Base-by-base conservation (phyloP, 2,329 filamentous ascomycete species). In the Chaetomiaceae sp. region DNA sequence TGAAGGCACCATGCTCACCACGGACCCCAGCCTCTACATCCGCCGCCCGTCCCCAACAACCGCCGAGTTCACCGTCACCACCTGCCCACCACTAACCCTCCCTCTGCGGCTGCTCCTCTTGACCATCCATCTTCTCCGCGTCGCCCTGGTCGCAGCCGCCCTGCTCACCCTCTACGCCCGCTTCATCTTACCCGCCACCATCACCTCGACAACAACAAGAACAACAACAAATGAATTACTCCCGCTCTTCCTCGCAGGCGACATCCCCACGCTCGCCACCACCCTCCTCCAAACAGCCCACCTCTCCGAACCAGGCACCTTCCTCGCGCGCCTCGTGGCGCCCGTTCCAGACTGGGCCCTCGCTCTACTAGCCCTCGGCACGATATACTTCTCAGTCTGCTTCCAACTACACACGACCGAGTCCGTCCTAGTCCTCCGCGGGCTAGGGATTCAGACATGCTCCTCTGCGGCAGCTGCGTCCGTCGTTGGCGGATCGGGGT, bases 31-130 rank as follows among this genome's bases (percentile, higher is more conserved):
- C 61, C 81, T 89, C 47, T 78, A 75, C 62, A 79, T 80, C 56
- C 79, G 83, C 60, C 81, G 83, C 20, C 88, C 89, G 46, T 91
- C 94, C 22, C 86, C 89, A 43, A 95, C 91, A 3, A 96, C 94
- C n/a, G 85, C 89, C 67, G 87, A 89, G 61, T 97, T 92, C 77
- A 95, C 88, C 27, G 89, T 96, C 52, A 94, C 91, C 33, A 96
- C 91, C 54, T 82, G 84, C 40, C 83, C 88, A 1, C 71, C 74
- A 0, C 67, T 72, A 4, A 79, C 78, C 0, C 56, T 79, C 15
- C 63, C 77, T 2, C 70, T 79, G 6, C 77, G 74, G 37, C 69
- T 77, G 47, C 56, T 68, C 40, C 59, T 77, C 40, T 69, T 79
- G 34, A 64, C 76, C 55, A 61, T 75, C 52, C 47, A 74, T 29